phyloP scores from a whole-genome alignment of 768 basidiomycete genomes.

The Clitopilus hobsonii region DNA sequence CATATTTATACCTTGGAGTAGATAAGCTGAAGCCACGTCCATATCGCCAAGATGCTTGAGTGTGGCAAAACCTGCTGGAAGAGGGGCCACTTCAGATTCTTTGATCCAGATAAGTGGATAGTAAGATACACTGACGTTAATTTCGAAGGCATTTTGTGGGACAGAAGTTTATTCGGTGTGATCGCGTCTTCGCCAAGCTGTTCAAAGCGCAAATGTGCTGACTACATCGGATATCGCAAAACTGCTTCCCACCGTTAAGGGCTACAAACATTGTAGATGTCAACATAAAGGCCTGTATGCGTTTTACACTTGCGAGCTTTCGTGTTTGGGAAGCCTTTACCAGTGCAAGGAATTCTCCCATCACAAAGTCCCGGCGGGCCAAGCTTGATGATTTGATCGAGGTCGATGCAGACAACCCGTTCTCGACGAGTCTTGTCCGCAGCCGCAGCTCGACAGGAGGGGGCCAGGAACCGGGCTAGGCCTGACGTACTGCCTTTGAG shows the following conservation, averaged over 20 bases:
- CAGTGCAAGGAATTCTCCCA: not conserved
- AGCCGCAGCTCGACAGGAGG: not conserved
- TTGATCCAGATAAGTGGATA: not conserved
- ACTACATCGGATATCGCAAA: no score
- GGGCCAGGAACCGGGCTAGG: not conserved
- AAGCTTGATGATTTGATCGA: not conserved
- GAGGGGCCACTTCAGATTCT: not conserved
- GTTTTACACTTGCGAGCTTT: no score
- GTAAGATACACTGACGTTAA: not conserved
- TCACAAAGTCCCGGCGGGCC: not conserved
- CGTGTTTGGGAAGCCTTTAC: no score
- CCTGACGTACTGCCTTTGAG: not conserved
- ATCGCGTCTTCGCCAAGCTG: not conserved
- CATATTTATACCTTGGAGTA: not conserved
- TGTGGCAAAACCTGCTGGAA: not conserved
- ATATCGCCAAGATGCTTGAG: not conserved
- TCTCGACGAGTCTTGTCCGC: not conserved
- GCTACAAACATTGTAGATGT: no score
- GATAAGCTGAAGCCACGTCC: not conserved
- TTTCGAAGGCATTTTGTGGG: not conserved
- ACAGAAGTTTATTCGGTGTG: not conserved
- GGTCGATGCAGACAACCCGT: not conserved
- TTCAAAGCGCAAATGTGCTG: no score
- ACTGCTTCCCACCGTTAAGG: no score
- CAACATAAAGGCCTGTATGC: no score